Base-by-base conservation (phyloP, 2,329 filamentous ascomycete species). In the Chaetomium globosum region DNA sequence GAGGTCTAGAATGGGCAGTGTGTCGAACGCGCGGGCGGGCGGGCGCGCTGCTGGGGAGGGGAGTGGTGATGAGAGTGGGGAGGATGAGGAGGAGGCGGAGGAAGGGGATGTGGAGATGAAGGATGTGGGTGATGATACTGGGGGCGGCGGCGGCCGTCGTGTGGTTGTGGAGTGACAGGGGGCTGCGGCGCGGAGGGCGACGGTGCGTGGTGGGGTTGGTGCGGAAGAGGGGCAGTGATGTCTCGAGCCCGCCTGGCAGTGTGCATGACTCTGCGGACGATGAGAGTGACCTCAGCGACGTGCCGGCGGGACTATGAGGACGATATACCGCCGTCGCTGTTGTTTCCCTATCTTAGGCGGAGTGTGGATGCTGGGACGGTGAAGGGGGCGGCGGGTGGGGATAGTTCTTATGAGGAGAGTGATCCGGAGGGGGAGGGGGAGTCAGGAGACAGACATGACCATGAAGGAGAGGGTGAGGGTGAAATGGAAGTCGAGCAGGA, bases 201-300 rank as follows among this genome's bases (percentile, higher is more conserved):
- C 71, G 75, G 53, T 71, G 76, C 3, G 36, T 39, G 36, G 36
- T 39, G 36, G 16, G 16, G 36, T 12, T 16, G 33, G 33, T 36
- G 33, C 7, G 59, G 72, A 65, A 62, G 64, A 69, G 7, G 7
- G 67, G 67, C 23, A 75, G 75, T 66, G 74, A 72, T n/a, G 64
- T 70, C 36, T 85, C 80, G 58, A 87, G 86, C 64, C 81, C 83
- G 6, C 81, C 82, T 0, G 84, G 83, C 6, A 91, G 85, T 65
- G 77, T 87, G 8, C 85, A 88, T 66, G 87, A 89, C 66, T 88
- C 84, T 49, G 87, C 85, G 0, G 87, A 90, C 67, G 87, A 89
- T 62, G 88, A 90, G 74, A 90, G 87, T 72, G 88, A 90, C 67
- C 78, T 90, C 0, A 90, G 87, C 60, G 88, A 90, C 67, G 83